phyloP scores from a whole-genome alignment of 139 green algal genomes.

The Dunaliella sp. region DNA sequence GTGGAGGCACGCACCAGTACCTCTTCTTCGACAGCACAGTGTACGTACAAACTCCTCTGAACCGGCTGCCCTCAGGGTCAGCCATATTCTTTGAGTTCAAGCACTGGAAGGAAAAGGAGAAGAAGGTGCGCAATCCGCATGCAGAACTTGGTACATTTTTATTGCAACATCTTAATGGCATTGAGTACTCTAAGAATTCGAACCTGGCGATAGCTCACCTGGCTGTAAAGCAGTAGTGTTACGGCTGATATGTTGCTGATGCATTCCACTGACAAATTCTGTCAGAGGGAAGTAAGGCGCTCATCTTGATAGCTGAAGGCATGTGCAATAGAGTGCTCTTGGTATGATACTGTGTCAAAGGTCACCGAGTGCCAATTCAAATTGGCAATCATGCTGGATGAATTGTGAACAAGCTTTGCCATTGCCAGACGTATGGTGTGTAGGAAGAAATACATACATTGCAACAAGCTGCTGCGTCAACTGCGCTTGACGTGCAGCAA shows the following conservation, averaged over 20 bases:
- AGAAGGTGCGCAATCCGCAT: conserved; percentile 69
- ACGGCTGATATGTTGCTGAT: neutral
- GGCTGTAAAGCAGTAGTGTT: neutral
- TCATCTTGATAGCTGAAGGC: too few relatives aligned
- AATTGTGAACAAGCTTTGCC: too few relatives aligned
- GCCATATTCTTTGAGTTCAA: conserved; percentile 75
- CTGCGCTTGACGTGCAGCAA: too few relatives aligned
- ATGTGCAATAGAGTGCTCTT: too few relatives aligned
- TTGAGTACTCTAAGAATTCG: too few relatives aligned
- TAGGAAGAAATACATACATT: neutral
- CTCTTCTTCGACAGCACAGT: conserved; percentile 54
- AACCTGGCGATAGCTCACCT: neutral
- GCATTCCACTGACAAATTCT: neutral
- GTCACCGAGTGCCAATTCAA: too few relatives aligned
- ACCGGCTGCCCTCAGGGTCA: conserved; percentile 28
- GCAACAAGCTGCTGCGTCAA: too few relatives aligned
- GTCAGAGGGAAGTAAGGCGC: too few relatives aligned
- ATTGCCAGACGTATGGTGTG: neutral
- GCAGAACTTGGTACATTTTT: too few relatives aligned
- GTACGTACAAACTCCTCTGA: conserved; percentile 61
- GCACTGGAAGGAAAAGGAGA: conserved; percentile 72
- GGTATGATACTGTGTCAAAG: too few relatives aligned
- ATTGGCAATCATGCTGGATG: too few relatives aligned
- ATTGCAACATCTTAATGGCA: too few relatives aligned
- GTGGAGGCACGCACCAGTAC: conserved; percentile 31